Evolutionary conservation across 257 asterid genomes (phyloP), one percentile per base, ranked within the genome.

Genomic region (Agastache rugosa): DNA sequence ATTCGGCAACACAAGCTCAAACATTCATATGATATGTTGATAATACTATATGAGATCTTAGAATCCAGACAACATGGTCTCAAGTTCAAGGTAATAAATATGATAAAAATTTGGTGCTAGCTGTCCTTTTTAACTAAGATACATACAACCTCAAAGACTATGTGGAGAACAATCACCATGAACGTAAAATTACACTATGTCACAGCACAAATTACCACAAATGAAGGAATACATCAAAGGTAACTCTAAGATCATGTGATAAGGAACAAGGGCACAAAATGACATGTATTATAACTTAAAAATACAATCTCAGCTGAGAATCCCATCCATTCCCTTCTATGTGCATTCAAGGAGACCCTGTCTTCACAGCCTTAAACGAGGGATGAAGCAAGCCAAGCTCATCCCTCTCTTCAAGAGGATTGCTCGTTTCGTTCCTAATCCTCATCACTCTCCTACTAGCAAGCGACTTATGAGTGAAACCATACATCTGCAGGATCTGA

Each of bases 401-500:
- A 61, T 88, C 96, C 56, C 55, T 73, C 77, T 75, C 81, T 44
- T 88, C 93, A 68, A 89, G 88, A n/a, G 97, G 97, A 77, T 90
- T 92, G 72, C 77, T 82, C 5, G 92, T 87, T 77, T 90, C 96
- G 0, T 92, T 88, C 42, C 96, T 79, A 4, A 64, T 86, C 72
- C 91, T 91, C 87, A 76, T 80, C 67, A 93, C 95, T 54, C 83
- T 81, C 78, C 92, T 77, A 78, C 95, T 88, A 0, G 79, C 86
- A 22, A 93, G 86, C 5, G 94, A 65, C 67, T 78, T 85, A 78
- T 93, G 98, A 15, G 86, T 70, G 67, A 90, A 93, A 3, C 98
- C 98, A 53, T 93, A 93, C 86, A 90, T 89, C 78, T 90, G 96
- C 65, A 93, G 85, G 29, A 93, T 87, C 85, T 93, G 98, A 74